Evolutionary conservation across 2,329 filamentous ascomycete species (phyloP), one percentile per base, ranked within the genome.

Genomic region (Diaporthe helianthi): DNA sequence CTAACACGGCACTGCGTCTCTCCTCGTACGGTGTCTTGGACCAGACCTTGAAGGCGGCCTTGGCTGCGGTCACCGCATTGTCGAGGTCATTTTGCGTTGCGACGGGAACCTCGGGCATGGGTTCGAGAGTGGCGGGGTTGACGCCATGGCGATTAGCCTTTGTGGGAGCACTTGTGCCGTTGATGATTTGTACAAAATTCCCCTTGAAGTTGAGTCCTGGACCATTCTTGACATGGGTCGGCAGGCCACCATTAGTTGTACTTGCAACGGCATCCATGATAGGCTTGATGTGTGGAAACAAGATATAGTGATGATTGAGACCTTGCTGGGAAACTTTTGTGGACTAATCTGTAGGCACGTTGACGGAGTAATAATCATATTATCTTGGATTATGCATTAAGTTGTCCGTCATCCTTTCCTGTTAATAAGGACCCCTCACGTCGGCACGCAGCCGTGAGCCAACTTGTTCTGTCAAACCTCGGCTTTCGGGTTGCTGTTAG

Each of bases 181-280:
- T 31, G 44, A 68, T 52, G 15, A 61, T 68, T 9, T 60, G 55
- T 22, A 46, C 26, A n/a, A 60, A 60, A 73, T 84, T 85, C 76
- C 75, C 61, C 1, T 52, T 22, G 17, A 65, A 65, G 15, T 38
- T 19, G 6, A 38, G 1, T 44, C 8, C 8, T 6, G 41, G 19
- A 9, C 17, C 17, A 44, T 19, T 9, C 17, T n/a, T 44, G 9
- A 9, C 1, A n/a, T 19, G 13, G n/a, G 3, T 44, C 19, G 41
- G 41, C 7, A 10, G 15, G 5, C 51, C 29, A 29, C 51, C 29
- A 13, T 53, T 53, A n/a, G 29, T n/a, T n/a, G n/a, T 38, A 38
- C 13, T 33, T 29, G 19, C 17, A 22, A 29, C n/a, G 29, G 51
- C 17, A 33, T 26, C 29, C 29, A 53, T 53, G 7, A 22, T 53